Base-by-base conservation (phyloP, 2,329 filamentous ascomycete species). In the Colletotrichum viniferum region DNA sequence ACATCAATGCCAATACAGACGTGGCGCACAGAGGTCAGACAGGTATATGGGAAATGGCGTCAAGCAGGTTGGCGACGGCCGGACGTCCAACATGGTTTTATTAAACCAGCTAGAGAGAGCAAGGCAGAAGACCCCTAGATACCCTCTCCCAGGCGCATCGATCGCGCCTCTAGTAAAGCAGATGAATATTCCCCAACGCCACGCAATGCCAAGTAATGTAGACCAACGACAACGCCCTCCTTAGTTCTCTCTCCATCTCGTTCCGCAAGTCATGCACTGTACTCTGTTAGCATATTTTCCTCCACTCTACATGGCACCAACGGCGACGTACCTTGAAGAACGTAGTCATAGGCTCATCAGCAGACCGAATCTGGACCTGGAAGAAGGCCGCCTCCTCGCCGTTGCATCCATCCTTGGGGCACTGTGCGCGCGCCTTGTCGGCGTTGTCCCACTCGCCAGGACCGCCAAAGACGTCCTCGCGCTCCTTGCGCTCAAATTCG, bases 341-440 rank as follows among this genome's bases (percentile, higher is more conserved):
- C 76, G 93, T 96, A 79, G 97, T 99, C 94, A 98, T 98, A 76
- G 97, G 97, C 89, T 99, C 97, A 86, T 99, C 97, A 68, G 97
- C 97, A 88, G 95, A 98, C 80, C 97, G 93, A 86, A 98, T 98
- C 90, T 99, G 97, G 80, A 98, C 92, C 88, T 98, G 95, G 88
- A 96, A 98, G 88, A 96, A 98, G 78, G 96, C 97, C 5, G 97
- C 97, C 87, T 95, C 92, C 76, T 92, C 90, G 77, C 95, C 95
- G 81, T 94, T 90, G 88, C 97, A 99, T 72, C 90, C 90, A 55
- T 96, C 92, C 77, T 92, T 92, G 30, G 94, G 92, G 84, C 97
- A 99, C 89, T 97, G 95, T 64, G 94, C 94, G 72, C 90, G 88
- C 34, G 92, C 92, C 89, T 96, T 96, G 82, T 98, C 94, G 75